Evolutionary conservation across 768 basidiomycete genomes (phyloP).

Genomic region (Naematelia aurantialba): DNA sequence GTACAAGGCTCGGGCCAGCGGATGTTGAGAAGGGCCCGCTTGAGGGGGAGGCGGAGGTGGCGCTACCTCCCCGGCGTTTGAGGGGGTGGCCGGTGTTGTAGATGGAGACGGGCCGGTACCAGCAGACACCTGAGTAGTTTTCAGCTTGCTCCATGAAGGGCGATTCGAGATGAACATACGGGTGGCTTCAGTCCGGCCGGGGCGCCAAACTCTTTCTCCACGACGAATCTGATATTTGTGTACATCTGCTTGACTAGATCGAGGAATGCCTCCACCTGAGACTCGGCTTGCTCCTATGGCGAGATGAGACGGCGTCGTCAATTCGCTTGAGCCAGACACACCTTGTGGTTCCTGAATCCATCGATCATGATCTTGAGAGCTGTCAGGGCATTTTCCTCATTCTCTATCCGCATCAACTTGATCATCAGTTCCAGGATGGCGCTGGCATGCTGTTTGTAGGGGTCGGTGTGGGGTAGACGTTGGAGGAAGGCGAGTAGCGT

Average conservation of each 20-base stretch:
- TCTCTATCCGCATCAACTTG: conserved; percentile 77
- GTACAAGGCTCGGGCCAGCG: conserved; percentile 65
- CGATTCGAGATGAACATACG: conserved; percentile 7
- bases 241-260: conserved; percentile 74
- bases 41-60: conserved; percentile 50
- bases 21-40: not conserved
- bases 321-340: conserved; percentile 11
- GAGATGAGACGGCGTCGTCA: not conserved
- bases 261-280: conserved; percentile 72
- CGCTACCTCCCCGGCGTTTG: conserved; percentile 5
- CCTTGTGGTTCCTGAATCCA: conserved; percentile 71
- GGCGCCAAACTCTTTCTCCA: conserved; percentile 70
- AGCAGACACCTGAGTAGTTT: not conserved
- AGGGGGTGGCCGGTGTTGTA: conserved; percentile 21
- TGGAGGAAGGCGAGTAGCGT: conserved; percentile 83
- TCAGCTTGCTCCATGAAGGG: not conserved
- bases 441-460: conserved; percentile 64
- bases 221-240: conserved; percentile 66
- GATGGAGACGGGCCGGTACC: not conserved
- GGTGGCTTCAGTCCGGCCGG: conserved; percentile 8
- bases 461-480: conserved; percentile 76
- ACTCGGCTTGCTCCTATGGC: conserved; percentile 56
- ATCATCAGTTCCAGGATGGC: conserved; percentile 76
- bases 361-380: conserved; percentile 91
- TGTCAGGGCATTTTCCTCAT: conserved; percentile 88